Percentiles rank a stretch among this genome's conserved stretches.
Evolutionary conservation across 2,329 filamentous ascomycete genomes (phyloP).

Genomic region (Ilyonectria destructans): DNA sequence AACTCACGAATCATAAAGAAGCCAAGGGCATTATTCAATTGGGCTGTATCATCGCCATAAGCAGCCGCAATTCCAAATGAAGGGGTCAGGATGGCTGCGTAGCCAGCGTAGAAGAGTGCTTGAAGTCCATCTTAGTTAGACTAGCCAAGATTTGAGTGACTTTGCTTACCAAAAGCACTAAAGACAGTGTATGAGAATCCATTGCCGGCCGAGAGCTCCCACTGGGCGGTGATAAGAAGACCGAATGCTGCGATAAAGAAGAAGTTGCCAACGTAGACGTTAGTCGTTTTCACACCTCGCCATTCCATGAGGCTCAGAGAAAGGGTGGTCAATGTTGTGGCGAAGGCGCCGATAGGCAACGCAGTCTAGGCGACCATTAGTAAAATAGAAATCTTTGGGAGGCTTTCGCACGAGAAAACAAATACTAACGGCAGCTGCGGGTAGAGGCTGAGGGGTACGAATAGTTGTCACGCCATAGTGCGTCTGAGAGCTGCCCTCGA

Average conservation of each 20-base stretch:
- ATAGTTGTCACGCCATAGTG: background rate
- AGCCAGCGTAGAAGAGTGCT: conserved; percentile 51
- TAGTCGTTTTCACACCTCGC: conserved; percentile 48
- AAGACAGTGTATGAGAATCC: conserved; percentile 51
- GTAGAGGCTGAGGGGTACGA: background rate
- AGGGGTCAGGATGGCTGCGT: conserved; percentile 47
- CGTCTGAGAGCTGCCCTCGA: background rate
- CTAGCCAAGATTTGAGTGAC: rapidly evolving
- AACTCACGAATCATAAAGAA: conserved; percentile 48
- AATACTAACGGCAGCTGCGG: background rate
- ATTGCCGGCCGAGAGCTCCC: conserved; percentile 48
- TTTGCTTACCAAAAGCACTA: conserved; percentile 46
- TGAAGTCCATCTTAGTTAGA: background rate
- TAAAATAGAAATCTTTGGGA: background rate
- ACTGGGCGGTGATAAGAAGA: conserved; percentile 50
- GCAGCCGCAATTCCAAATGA: conserved; percentile 45
- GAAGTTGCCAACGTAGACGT: conserved; percentile 48
- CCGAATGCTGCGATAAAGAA: conserved; percentile 51
- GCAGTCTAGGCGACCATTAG: conserved; percentile 32
- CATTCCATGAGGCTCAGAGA: conserved; percentile 52
- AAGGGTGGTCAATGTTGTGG: conserved; percentile 47
- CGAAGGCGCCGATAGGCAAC: conserved; percentile 51
- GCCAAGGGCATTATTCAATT: conserved; percentile 50
- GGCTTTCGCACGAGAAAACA: background rate
- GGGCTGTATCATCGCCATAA: conserved; percentile 46